A percentile compares a stretch with the other conserved stretches of the same genome.
Evolutionary conservation across 805 yeast genomes (phyloP).

Genomic region (Yamadazyma laniorum): DNA sequence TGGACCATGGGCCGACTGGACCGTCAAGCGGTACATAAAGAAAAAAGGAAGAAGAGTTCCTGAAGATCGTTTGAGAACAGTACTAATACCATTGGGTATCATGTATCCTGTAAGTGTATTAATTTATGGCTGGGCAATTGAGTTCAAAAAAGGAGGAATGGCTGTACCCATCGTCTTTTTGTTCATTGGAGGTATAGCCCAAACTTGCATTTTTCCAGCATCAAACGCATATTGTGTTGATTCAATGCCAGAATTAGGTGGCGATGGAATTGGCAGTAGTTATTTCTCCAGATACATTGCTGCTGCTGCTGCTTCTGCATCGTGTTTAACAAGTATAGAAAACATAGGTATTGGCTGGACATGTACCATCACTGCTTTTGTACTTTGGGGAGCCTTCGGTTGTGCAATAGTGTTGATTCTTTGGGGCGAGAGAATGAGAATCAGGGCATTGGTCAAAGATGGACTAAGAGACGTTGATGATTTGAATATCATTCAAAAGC

Average conservation of each 20-base stretch:
- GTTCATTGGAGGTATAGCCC: conserved; percentile 50
- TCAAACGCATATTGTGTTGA: conserved; percentile 59
- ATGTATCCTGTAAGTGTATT: conserved; percentile 45
- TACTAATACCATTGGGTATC: conserved; percentile 39
- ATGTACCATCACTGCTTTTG: conserved; percentile 47
- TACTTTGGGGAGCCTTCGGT: conserved; percentile 38
- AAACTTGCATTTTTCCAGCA: conserved; percentile 51
- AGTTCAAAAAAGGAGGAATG: conserved; percentile 51
- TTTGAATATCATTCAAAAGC: neutral
- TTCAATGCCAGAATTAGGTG: conserved; percentile 51
- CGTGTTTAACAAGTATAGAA: conserved; percentile 45
- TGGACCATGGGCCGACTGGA: conserved; percentile 51
- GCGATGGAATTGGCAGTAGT: conserved; percentile 57
- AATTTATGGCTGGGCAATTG: conserved; percentile 54
- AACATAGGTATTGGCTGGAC: conserved; percentile 59
- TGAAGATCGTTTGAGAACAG: conserved; percentile 50
- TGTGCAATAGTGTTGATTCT: conserved; percentile 31
- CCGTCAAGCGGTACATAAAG: conserved; percentile 43
- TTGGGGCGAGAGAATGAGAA: conserved; percentile 41
- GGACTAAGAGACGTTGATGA: conserved; percentile 11
- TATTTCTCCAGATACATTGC: conserved; percentile 50
- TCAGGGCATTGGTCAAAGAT: conserved; percentile 19
- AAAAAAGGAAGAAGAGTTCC: conserved; percentile 46
- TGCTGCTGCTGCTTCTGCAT: conserved; percentile 51
- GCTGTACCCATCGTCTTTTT: conserved; percentile 51